A percentile compares a stretch with the other conserved stretches of the same genome.
Conservation (phyloP, 345 rosid species). For the Leavenworthia alabamica region DNA sequence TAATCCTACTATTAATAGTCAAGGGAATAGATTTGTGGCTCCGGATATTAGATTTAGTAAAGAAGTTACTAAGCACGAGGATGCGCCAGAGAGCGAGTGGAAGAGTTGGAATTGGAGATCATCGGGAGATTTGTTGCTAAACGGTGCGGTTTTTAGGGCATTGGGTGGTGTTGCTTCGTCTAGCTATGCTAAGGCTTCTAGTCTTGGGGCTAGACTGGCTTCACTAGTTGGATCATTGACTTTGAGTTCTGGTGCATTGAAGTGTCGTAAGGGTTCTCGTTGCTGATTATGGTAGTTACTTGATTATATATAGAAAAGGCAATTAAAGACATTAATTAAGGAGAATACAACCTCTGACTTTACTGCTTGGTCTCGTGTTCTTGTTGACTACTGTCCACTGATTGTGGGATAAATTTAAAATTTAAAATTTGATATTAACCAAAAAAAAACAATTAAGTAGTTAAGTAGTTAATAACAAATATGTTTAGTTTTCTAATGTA, state of each 20-base stretch:
- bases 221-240: conserved; percentile 45
- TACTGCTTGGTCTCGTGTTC: conserved; percentile 7
- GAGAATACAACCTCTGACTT: conserved; percentile 33
- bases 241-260: conserved; percentile 41
- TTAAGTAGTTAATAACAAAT: conserved; percentile 1
- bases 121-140: conserved; percentile 45
- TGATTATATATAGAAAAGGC: conserved; percentile 21
- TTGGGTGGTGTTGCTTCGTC: conserved; percentile 49
- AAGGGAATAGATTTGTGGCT: conserved; percentile 70
- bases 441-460: conserved; percentile 12
- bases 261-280: conserved; percentile 44
- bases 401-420: conserved; percentile 5
- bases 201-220: conserved; percentile 49
- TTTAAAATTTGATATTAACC: conserved; percentile 17
- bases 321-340: conserved; percentile 26
- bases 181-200: conserved; percentile 52
- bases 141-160: conserved; percentile 53
- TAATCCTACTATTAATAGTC: conserved; percentile 74
- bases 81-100: conserved; percentile 45
- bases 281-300: conserved; percentile 31
- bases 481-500: too few species aligned
- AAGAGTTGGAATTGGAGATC: conserved; percentile 61
- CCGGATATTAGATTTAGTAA: conserved; percentile 56
- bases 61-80: conserved; percentile 60
- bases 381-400: conserved; percentile 26